A percentile compares a stretch with the other conserved stretches of the same genome.
Conservation (phyloP, 306 rosid genomes). For the Cicer cuneatum region DNA sequence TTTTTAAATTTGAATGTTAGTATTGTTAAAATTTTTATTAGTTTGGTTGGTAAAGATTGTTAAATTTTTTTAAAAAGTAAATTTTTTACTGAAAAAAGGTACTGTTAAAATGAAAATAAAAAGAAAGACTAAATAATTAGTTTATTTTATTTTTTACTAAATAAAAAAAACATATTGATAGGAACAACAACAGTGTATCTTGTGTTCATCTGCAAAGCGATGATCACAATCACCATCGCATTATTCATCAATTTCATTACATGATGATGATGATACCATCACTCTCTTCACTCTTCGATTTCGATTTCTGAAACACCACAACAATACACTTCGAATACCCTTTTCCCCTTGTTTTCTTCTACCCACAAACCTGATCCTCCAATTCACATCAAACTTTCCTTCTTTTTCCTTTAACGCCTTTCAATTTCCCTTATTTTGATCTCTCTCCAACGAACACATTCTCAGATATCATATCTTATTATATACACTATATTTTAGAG, state of each 20-base stretch:
- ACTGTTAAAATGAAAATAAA: no score
- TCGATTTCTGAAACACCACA: conserved; percentile 28
- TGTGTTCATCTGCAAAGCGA: neutral
- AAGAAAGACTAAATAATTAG: no score
- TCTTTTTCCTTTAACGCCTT: conserved; percentile 32
- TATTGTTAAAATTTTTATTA: no score
- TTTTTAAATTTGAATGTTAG: no score
- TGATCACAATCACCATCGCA: conserved; percentile 3
- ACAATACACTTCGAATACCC: conserved; percentile 31
- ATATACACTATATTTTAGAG: neutral
- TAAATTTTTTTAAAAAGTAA: no score
- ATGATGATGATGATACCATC: neutral
- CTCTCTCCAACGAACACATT: conserved; percentile 44
- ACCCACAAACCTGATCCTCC: conserved; percentile 2
- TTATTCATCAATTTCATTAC: conserved; percentile 7
- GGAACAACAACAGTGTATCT: no score
- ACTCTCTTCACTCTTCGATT: conserved; percentile 19
- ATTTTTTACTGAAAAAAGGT: no score
- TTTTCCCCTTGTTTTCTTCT: neutral
- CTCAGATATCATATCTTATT: neutral
- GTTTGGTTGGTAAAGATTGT: no score
- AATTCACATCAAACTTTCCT: conserved; percentile 23
- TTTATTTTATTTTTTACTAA: no score
- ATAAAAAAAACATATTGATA: no score
- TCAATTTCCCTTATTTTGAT: conserved; percentile 43